Base-by-base conservation (phyloP, 768 basidiomycete genomes). In the Ramaria sp. region DNA sequence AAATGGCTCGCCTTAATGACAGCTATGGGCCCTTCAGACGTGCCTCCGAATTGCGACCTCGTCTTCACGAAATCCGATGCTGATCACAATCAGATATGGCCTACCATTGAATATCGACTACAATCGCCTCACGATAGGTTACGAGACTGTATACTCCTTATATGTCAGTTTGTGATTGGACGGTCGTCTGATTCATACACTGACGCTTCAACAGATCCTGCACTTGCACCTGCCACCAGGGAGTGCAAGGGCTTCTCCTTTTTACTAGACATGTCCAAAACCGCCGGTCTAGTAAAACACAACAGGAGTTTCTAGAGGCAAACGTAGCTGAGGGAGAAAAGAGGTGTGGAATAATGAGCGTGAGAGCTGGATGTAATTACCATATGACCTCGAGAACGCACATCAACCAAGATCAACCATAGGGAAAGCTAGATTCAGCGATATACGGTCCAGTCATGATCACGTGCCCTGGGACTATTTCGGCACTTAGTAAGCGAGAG, bases 141-240 rank as follows among this genome's bases (percentile, higher is more conserved):
- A 87, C 71, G 71, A 88, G 86, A 59, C 88, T 90, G 67, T 58
- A 64, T 67, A 69, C 60, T 71, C 74, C 64, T 66, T 70, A 64
- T 67, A 59, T 60, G 62, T 78, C 64, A 74, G 70, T 17, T 46
- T 27, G 48, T 31, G 12, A 31, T 33, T 38, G 10, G 15, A 33
- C 15, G 7, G 22, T 42, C 20, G 22, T 15, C 22, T 38, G 41
- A 45, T 22, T 33, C 22, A 37, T 22, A n/a, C 7, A 73, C 86
- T 72, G 69, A 90, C 88, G 69, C 91, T 74, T 97, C 94, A 58
- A 96, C 76, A 6, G 86, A 92, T 15, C 96, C 95, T 27, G 96
- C 95, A 0, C 86, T 88, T 13, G 91, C 80, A 7, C 96, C 96
- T 1, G 95, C 95, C 59, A 92, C 73, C 72, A 97, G 71, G 13